phyloP scores from a whole-genome alignment of 2,329 filamentous ascomycete species.

The Colletotrichum musicola region DNA sequence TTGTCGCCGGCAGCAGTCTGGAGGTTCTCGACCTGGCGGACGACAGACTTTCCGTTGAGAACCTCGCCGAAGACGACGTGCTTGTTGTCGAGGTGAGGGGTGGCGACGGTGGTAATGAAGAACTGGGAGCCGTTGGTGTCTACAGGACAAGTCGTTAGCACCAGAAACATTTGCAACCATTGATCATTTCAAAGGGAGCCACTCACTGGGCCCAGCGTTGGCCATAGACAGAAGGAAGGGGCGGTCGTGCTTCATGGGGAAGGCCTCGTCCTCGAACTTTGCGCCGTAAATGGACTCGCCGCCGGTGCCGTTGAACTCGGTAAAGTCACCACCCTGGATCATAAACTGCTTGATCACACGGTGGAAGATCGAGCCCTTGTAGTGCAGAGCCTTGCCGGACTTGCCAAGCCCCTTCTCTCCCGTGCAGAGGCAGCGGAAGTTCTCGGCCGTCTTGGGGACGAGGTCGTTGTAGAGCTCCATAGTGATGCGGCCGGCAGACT shows the following conservation, averaged over 20 bases:
- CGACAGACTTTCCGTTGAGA: constrained; percentile 89
- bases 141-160: constrained; percentile 47
- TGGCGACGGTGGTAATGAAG: constrained; percentile 96
- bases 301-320: constrained; percentile 91
- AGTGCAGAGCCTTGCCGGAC: constrained; percentile 87
- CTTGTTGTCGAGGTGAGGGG: constrained; percentile 94
- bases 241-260: constrained; percentile 89
- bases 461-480: constrained; percentile 85
- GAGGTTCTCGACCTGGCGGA: constrained; percentile 91
- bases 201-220: constrained; percentile 89
- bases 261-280: constrained; percentile 98
- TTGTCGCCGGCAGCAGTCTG: constrained; percentile 82
- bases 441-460: constrained; percentile 95
- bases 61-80: constrained; percentile 98
- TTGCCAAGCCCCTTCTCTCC: constrained; percentile 92
- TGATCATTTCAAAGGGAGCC: background rate
- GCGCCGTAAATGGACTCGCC: constrained; percentile 97
- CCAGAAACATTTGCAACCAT: background rate
- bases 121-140: constrained; percentile 98
- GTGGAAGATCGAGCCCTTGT: constrained; percentile 94
- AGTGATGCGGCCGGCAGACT: constrained; percentile 80
- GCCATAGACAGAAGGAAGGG: constrained; percentile 98
- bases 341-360: constrained; percentile 99
- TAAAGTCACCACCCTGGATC: constrained; percentile 99
- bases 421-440: constrained; percentile 94